These are phyloP conservation scores for Plantago elongata DNA, from an alignment of 257 asterid species.

Conservation along the genomic window DNA sequence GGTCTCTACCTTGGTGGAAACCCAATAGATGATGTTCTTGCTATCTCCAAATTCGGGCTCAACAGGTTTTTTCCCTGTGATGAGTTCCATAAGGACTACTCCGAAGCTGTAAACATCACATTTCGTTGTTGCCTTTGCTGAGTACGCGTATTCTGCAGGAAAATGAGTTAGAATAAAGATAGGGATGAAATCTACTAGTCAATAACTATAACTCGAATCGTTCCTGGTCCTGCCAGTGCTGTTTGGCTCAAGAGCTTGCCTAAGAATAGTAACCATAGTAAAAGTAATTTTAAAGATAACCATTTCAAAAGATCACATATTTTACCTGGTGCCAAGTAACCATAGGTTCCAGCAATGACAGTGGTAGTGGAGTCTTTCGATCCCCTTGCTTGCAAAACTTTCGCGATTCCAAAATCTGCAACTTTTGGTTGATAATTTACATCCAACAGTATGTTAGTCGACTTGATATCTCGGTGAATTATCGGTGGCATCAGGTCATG, in stretches of 20 bases:
- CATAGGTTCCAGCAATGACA: constrained; percentile 82
- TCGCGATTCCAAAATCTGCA: constrained; percentile 92
- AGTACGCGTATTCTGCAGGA: constrained; percentile 74
- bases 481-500: constrained; percentile 76
- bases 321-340: constrained; percentile 95
- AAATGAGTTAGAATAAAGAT: background rate
- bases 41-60: constrained; percentile 85
- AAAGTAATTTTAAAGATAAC: no score
- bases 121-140: constrained; percentile 84
- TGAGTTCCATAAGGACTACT: constrained; percentile 76
- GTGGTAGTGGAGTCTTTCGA: constrained; percentile 67
- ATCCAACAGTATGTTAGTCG: constrained; percentile 77
- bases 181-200: background rate
- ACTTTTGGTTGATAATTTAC: constrained; percentile 70
- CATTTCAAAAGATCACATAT: no score
- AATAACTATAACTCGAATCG: background rate
- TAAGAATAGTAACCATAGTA: no score
- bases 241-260: background rate
- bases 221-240: no score
- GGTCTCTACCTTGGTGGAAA: constrained; percentile 59
- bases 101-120: constrained; percentile 95
- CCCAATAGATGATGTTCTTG: constrained; percentile 78
- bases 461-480: constrained; percentile 81
- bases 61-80: constrained; percentile 88
- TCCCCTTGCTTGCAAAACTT: constrained; percentile 72